These are phyloP conservation scores for Penicillium sp. DNA, from an alignment of 2,329 filamentous ascomycete genomes.

Conservation along the genomic window DNA sequence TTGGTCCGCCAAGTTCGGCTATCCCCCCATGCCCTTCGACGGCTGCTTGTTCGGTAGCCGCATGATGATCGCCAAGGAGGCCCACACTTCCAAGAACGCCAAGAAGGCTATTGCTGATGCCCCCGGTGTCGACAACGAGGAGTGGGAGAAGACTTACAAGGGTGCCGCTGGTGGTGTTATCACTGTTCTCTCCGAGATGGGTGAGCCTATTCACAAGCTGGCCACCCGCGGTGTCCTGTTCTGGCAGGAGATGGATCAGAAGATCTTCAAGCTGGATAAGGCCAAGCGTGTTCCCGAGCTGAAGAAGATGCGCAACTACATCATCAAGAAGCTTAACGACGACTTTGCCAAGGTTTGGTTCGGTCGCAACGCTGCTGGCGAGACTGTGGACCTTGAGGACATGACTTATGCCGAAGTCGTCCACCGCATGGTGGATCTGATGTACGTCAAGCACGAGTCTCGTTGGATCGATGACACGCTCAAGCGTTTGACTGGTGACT, in stretches of 20 bases:
- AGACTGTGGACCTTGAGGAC: slow-evolving; percentile 85
- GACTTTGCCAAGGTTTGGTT: slow-evolving; percentile 99
- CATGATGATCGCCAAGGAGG: slow-evolving; percentile 94
- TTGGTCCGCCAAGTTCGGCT: slow-evolving; percentile 85
- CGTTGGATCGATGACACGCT: slow-evolving; percentile 91
- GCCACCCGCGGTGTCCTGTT: slow-evolving; percentile 94
- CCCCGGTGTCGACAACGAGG: slow-evolving; percentile 73
- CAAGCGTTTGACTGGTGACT: slow-evolving; percentile 83
- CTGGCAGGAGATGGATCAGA: slow-evolving; percentile 99
- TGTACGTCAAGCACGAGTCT: slow-evolving; percentile 87
- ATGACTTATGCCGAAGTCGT: slow-evolving; percentile 94
- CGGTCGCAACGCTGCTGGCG: slow-evolving; percentile 76
- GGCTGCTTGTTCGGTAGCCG: slow-evolving; percentile 88
- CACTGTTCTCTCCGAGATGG: slow-evolving; percentile 98
- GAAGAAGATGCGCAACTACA: slow-evolving; percentile 84
- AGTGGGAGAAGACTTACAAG: slow-evolving; percentile 95
- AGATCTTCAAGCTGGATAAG: slow-evolving; percentile 95
- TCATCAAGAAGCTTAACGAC: slow-evolving; percentile 93
- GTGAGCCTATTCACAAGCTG: slow-evolving; percentile 98
- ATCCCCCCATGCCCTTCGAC: slow-evolving; percentile 92
- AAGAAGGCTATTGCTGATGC: slow-evolving; percentile 91
- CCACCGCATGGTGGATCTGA: slow-evolving; percentile 81
- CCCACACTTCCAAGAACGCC: slow-evolving; percentile 80
- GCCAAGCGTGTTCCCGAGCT: slow-evolving; percentile 87
- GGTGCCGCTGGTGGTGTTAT: slow-evolving; percentile 89